Evolutionary conservation across 2,329 filamentous ascomycete species (phyloP).

Genomic region (Pseudogymnoascus sp.): DNA sequence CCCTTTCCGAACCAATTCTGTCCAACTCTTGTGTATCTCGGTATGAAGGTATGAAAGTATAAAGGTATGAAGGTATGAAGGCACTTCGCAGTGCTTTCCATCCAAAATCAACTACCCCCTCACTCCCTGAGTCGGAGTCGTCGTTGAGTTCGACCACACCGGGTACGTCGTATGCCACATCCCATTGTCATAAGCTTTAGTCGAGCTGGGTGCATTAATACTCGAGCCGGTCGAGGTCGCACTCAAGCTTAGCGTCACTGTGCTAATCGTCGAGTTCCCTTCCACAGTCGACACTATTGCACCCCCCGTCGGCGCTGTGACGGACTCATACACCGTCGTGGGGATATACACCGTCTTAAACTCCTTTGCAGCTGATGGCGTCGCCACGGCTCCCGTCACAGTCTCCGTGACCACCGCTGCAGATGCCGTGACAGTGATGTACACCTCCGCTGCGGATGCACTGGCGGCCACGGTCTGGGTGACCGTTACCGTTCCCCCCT

Average conservation of each 20-base stretch:
- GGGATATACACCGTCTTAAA: background rate
- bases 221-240: background rate
- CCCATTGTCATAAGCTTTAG: conserved; percentile 22
- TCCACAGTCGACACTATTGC: background rate
- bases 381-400: conserved; percentile 24
- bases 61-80: background rate
- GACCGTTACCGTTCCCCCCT: conserved; percentile 11
- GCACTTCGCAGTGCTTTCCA: background rate
- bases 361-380: conserved; percentile 17
- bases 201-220: background rate
- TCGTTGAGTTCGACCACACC: conserved; percentile 9
- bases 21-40: background rate
- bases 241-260: background rate
- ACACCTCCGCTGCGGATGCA: conserved; percentile 21
- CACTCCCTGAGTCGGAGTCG: background rate
- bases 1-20: background rate
- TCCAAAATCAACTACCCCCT: background rate
- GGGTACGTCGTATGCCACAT: conserved; percentile 27
- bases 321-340: background rate
- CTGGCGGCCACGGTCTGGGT: conserved; percentile 22
- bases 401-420: conserved; percentile 15
- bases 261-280: background rate
- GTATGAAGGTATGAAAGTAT: background rate
- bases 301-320: background rate
- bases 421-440: conserved; percentile 22